Evolutionary conservation across 139 green algal genomes (phyloP).

Genomic region (Desmodesmus armatus): DNA sequence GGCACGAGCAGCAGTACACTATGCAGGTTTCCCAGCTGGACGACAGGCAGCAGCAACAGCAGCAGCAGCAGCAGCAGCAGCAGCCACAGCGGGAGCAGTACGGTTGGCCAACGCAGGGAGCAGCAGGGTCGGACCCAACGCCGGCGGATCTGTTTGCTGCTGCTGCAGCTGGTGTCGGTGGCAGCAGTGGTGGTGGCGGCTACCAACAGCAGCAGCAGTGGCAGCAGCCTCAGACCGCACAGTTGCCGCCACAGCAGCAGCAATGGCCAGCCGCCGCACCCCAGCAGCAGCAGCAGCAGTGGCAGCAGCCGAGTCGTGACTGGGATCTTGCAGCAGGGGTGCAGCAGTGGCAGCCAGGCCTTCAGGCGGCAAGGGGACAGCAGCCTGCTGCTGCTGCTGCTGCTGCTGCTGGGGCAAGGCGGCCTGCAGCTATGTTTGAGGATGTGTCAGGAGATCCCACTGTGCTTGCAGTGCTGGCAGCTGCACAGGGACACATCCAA

Average conservation of each 20-base stretch:
- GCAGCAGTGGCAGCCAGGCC: conserved; percentile 75
- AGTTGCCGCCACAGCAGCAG: background rate
- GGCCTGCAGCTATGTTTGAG: background rate
- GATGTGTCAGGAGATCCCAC: background rate
- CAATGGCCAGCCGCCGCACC: background rate
- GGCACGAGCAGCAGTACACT: background rate
- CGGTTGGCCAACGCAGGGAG: background rate
- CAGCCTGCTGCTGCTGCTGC: background rate
- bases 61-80: background rate
- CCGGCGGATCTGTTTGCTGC: background rate
- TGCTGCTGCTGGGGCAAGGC: background rate
- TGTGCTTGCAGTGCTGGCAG: conserved; percentile 19
- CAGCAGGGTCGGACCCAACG: background rate
- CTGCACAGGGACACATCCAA: background rate
- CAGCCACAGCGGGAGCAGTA: background rate
- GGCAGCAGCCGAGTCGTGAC: background rate
- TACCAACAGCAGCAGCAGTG: background rate
- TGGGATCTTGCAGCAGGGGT: conserved; percentile 56
- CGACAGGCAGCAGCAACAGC: background rate
- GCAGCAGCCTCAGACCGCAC: background rate
- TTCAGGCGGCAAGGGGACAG: conserved; percentile 40
- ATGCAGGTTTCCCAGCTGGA: background rate
- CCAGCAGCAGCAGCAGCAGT: background rate
- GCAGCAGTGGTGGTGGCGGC: background rate
- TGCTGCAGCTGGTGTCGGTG: background rate